A percentile compares a stretch with the other conserved stretches of the same genome.
These are phyloP conservation scores for Alternaria triticina DNA, from an alignment of 2,329 filamentous ascomycete species.

Conservation along the genomic window DNA sequence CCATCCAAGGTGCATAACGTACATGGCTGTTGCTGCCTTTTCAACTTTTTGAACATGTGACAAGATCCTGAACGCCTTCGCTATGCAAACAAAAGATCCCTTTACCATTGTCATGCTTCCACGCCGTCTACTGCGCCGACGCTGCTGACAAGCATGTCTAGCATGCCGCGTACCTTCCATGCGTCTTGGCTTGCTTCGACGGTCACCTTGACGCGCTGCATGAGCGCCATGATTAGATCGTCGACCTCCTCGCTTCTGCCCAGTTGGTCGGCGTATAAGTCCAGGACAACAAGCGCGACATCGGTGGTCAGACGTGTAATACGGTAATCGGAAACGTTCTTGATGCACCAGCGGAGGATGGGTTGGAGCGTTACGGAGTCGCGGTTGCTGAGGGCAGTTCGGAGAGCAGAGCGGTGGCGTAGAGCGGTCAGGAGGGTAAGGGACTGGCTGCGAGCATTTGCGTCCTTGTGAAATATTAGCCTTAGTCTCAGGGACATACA, in stretches of 20 bases:
- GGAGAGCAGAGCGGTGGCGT: slow-evolving; percentile 13
- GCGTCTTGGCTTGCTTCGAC: slow-evolving; percentile 85
- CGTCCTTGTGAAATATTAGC: slow-evolving; percentile 27
- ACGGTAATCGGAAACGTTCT: slow-evolving; percentile 80
- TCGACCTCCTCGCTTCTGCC: slow-evolving; percentile 76
- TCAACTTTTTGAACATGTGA: slow-evolving; percentile 7
- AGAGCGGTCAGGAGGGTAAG: slow-evolving; percentile 74
- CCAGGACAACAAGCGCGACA: slow-evolving; percentile 79
- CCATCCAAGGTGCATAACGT: not conserved
- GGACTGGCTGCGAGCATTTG: slow-evolving; percentile 49
- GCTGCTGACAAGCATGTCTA: slow-evolving; percentile 76
- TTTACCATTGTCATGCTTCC: slow-evolving; percentile 14
- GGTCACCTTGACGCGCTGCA: slow-evolving; percentile 74
- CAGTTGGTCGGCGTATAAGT: slow-evolving; percentile 84
- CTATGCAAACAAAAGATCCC: slow-evolving; percentile 41
- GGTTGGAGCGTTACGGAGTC: slow-evolving; percentile 84
- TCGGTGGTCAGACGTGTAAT: slow-evolving; percentile 84
- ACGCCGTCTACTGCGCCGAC: slow-evolving; percentile 39
- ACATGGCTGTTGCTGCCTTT: not conserved
- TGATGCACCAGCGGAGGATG: slow-evolving; percentile 81
- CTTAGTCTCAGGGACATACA: not conserved
- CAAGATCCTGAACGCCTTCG: slow-evolving; percentile 41
- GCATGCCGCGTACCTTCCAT: slow-evolving; percentile 82
- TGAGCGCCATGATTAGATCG: slow-evolving; percentile 70
- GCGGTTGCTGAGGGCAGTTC: slow-evolving; percentile 71